A percentile compares a stretch with the other conserved stretches of the same genome.
Evolutionary conservation across 75 land plant species (phyloP).

Genomic region (Chamaecyparis obtusa): DNA sequence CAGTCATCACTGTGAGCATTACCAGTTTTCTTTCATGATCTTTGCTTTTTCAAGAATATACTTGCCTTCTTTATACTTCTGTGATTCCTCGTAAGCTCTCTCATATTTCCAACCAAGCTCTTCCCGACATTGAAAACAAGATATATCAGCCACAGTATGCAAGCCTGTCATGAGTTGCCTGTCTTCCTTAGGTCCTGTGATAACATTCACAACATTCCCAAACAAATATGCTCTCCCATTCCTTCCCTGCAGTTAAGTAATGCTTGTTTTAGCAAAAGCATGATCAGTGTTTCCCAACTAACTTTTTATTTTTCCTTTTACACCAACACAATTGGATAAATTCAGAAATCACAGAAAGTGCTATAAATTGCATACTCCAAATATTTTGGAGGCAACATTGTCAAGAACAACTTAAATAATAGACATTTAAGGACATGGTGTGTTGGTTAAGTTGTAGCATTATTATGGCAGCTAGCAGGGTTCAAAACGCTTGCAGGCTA

Average conservation of each 20-base stretch:
- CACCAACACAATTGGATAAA: neutral
- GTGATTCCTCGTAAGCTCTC: slow-evolving; percentile 31
- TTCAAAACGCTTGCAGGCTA: too few species aligned
- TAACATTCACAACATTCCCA: slow-evolving; percentile 15
- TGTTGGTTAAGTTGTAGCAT: too few species aligned
- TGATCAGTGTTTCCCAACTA: neutral
- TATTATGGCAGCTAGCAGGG: too few species aligned
- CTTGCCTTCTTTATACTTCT: slow-evolving; percentile 34
- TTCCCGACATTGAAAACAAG: slow-evolving; percentile 20
- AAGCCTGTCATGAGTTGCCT: slow-evolving; percentile 32
- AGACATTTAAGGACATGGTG: neutral
- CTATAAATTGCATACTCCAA: neutral
- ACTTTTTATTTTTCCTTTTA: neutral
- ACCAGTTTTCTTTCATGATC: slow-evolving; percentile 34
- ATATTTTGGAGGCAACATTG: neutral
- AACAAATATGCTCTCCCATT: slow-evolving; percentile 35
- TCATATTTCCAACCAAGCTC: slow-evolving; percentile 34
- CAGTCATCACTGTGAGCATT: neutral
- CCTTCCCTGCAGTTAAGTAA: slow-evolving; percentile 21
- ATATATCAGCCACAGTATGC: slow-evolving; percentile 31
- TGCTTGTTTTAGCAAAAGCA: neutral
- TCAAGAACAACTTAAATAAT: neutral
- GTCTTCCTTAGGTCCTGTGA: slow-evolving; percentile 21
- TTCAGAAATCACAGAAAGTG: neutral
- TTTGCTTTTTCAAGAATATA: slow-evolving; percentile 31